Evolutionary conservation across 768 basidiomycete genomes (phyloP).

Genomic region (Auricularia sp.): DNA sequence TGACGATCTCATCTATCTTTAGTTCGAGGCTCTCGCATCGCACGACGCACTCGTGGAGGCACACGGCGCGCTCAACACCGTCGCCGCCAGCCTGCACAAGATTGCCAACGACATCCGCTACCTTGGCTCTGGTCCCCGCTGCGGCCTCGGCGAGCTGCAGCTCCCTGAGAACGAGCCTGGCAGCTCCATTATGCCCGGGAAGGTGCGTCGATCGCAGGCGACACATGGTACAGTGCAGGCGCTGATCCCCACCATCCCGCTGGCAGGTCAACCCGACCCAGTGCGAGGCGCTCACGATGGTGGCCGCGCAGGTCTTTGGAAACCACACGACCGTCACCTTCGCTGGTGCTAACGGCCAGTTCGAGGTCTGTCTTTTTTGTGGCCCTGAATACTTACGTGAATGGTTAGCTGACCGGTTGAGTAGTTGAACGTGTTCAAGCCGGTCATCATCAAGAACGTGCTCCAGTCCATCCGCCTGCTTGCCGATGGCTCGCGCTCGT

Average conservation of each 20-base stretch:
- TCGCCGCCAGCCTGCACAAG: constrained; percentile 98
- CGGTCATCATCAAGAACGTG: constrained; percentile 96
- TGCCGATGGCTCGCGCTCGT: constrained; percentile 87
- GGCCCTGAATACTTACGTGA: background rate
- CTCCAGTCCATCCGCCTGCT: constrained; percentile 90
- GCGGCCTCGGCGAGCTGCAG: constrained; percentile 89
- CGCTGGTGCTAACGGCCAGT: constrained; percentile 91
- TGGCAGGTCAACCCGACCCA: constrained; percentile 89
- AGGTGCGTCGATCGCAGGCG: constrained; percentile 23
- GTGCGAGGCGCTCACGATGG: constrained; percentile 98
- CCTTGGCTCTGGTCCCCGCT: constrained; percentile 94
- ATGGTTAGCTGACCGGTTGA: background rate
- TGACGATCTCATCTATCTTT: no score
- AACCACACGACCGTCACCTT: constrained; percentile 90
- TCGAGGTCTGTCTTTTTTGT: constrained; percentile 54
- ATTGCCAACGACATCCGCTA: constrained; percentile 98
- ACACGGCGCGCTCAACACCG: constrained; percentile 89
- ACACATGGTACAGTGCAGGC: no score
- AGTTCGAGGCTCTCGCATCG: constrained; percentile 97
- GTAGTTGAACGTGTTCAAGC: constrained; percentile 97
- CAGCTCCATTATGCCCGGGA: constrained; percentile 99
- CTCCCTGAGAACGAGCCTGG: constrained; percentile 98
- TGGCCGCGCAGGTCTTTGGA: constrained; percentile 96
- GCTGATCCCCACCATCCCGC: no score
- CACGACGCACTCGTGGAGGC: constrained; percentile 98